Evolutionary conservation across 805 yeast species (phyloP), one percentile per base, ranked within the genome.

Genomic region (Ogataea ganodermae): DNA sequence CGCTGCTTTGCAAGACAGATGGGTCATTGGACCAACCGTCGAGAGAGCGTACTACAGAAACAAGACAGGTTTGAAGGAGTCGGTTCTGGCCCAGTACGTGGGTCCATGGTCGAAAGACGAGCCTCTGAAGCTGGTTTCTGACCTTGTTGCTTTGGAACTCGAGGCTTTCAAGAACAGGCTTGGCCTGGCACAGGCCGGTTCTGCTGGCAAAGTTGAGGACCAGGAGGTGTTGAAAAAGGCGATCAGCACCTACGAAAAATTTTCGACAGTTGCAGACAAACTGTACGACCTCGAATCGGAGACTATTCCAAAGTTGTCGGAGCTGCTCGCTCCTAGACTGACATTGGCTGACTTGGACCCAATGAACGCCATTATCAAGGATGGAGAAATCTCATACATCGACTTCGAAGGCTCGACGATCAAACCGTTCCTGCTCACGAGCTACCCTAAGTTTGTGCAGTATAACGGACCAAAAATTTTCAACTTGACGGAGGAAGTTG

Each of bases 401-500:
- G 99, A 92, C 68, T 85, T 91, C 62, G 98, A 94, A 69, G 83
- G 85, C 57, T 67, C 91, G 9, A 66, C 83, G 14, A 81, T 89
- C 53, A 86, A 88, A 63, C 98, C 99, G 41, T 86, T 86, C 59
- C 72, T 89, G 42, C 78, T 89, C 55, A 84, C 84, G 51, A 80
- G 78, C 32, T 82, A 89, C 50, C 98, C 99, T 7, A 74, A 82
- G 52, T 94, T 90, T 63, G 83, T 90, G 24, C 82, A 86, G 41
- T 91, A 92, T 71, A 84, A 81, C 39, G 98, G 98, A 6, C 90
- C 90, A 50, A 90, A 90, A 66, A 78, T 94, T 44, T 91, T 83
- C 72, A 79, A 85, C 59, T 70, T 85, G 55, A 78, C 80, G 44
- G 81, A 85, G 46, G 96, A 90, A 48, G 76, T 89, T 51, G 89